Base-by-base conservation (phyloP, 2,329 filamentous ascomycete genomes). In the Nigrograna mackinnonii region DNA sequence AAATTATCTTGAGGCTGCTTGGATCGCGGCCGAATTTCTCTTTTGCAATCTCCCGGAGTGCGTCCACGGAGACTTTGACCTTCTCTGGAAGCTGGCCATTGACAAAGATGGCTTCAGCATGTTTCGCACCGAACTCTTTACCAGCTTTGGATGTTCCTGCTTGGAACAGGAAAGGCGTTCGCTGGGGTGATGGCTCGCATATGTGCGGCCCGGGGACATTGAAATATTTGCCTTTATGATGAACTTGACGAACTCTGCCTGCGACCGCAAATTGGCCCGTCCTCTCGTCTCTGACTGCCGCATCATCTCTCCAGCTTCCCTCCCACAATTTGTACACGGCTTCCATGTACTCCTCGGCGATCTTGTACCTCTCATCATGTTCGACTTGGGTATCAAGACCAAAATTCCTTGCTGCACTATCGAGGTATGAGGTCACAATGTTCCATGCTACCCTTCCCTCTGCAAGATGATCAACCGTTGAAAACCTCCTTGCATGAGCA, bases 61-160 rank as follows among this genome's bases (percentile, higher is more conserved):
- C 82, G 1, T 78, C 73, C 7, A 87, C 78, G 22, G 74, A 80
- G 55, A 77, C 79, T 3, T 76, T 75, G 19, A 83, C 79, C 0
- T 82, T 78, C 2, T 72, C 69, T 0, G 85, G 81, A 2, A 57
- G 86, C 83, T 0, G 80, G 80, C 0, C 79, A 82, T 1, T 85
- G 77, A 81, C 64, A 53, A 87, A 87, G 40, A 88, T 82, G 4
- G 78, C 83, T 55, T 88, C 85, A 1, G 84, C 85, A 57, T 87
- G 83, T 48, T 83, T 80, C 0, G 83, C 81, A 0, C 82, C 83
- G 54, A 88, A 88, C 0, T 68, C 67, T 60, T 83, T 84, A 3
- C 83, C 84, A 0, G 82, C 75, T 33, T 75, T 77, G 0, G 80
- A 85, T 0, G 84, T 85, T 1, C 85, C 85, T 0, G 85, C 85